A percentile compares a stretch with the other conserved stretches of the same genome.
Conservation (phyloP, 2,329 filamentous ascomycete genomes). For the Penicillium sp. region DNA sequence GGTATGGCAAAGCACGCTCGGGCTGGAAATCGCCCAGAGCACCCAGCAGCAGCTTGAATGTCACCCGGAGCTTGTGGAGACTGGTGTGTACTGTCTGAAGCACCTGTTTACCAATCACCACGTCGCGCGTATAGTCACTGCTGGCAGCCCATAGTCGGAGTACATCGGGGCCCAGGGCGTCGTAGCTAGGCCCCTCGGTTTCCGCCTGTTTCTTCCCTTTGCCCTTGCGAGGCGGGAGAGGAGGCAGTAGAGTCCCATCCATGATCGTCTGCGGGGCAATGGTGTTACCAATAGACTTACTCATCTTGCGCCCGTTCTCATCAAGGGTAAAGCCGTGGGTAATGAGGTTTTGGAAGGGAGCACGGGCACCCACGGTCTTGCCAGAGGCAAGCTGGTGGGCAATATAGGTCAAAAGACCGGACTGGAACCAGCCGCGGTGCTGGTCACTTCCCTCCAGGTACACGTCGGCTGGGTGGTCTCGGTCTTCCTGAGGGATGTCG, state of each 20-base stretch:
- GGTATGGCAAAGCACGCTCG: conserved; percentile 35
- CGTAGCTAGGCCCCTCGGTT: conserved; percentile 46
- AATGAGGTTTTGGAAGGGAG: conserved; percentile 84
- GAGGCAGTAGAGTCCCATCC: conserved; percentile 71
- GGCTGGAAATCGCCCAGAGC: conserved; percentile 57
- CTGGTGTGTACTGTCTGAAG: conserved; percentile 71
- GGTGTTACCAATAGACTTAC: conserved; percentile 89
- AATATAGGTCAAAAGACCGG: conserved; percentile 81
- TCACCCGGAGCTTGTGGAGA: conserved; percentile 82
- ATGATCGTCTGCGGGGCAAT: conserved; percentile 79
- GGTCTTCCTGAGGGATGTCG: conserved; percentile 29
- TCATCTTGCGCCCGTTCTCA: conserved; percentile 92
- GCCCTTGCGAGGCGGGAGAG: conserved; percentile 59
- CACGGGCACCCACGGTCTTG: conserved; percentile 34
- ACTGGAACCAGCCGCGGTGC: conserved; percentile 98
- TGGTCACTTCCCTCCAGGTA: conserved; percentile 95
- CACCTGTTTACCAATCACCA: conserved; percentile 73
- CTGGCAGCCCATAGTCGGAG: conserved; percentile 87
- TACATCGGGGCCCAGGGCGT: conserved; percentile 78
- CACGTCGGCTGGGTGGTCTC: conserved; percentile 61
- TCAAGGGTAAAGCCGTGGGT: conserved; percentile 96
- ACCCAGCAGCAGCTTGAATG: conserved; percentile 84
- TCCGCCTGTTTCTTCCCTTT: conserved; percentile 46
- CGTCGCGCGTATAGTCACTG: conserved; percentile 85
- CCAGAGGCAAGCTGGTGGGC: conserved; percentile 50